Evolutionary conservation across 2,329 filamentous ascomycete genomes (phyloP).

Genomic region (Lasiodiplodia sp.): DNA sequence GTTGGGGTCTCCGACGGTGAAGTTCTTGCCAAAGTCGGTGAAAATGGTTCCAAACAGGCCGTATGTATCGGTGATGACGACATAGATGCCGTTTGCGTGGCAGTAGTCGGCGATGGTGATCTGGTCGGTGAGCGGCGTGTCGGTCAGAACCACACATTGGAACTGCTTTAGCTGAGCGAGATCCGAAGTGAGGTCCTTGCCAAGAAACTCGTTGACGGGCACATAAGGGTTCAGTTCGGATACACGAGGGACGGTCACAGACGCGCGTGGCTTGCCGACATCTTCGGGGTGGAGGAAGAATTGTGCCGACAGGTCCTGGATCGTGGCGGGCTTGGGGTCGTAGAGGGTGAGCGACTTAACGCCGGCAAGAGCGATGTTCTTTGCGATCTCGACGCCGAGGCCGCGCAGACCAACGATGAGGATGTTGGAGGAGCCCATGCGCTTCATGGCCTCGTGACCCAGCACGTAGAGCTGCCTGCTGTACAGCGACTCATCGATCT

Average conservation of each 20-base stretch:
- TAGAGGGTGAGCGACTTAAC: slow-evolving; percentile 96
- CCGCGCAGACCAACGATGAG: slow-evolving; percentile 92
- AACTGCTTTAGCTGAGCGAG: slow-evolving; percentile 85
- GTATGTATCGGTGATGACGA: slow-evolving; percentile 87
- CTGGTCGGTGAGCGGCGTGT: slow-evolving; percentile 81
- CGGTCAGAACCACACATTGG: slow-evolving; percentile 90
- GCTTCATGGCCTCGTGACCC: slow-evolving; percentile 91
- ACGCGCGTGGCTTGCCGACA: slow-evolving; percentile 88
- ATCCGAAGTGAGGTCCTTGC: slow-evolving; percentile 73
- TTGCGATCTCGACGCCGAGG: slow-evolving; percentile 95
- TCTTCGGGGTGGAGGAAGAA: slow-evolving; percentile 93
- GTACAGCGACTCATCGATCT: slow-evolving; percentile 73
- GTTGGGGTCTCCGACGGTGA: slow-evolving; percentile 86
- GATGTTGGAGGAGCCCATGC: slow-evolving; percentile 95
- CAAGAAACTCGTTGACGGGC: slow-evolving; percentile 77
- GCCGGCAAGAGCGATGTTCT: slow-evolving; percentile 96
- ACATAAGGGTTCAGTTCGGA: slow-evolving; percentile 97
- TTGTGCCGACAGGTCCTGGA: slow-evolving; percentile 92
- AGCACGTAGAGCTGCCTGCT: slow-evolving; percentile 74
- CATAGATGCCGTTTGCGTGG: slow-evolving; percentile 89
- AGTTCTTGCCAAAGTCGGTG: slow-evolving; percentile 95
- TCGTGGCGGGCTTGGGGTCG: slow-evolving; percentile 83
- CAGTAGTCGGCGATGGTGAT: slow-evolving; percentile 88
- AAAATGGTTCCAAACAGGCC: slow-evolving; percentile 96
- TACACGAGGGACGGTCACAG: slow-evolving; percentile 85